These are phyloP conservation scores for Groenewaldozyma salmanticensis DNA, from an alignment of 805 yeast species.

Conservation along the genomic window DNA sequence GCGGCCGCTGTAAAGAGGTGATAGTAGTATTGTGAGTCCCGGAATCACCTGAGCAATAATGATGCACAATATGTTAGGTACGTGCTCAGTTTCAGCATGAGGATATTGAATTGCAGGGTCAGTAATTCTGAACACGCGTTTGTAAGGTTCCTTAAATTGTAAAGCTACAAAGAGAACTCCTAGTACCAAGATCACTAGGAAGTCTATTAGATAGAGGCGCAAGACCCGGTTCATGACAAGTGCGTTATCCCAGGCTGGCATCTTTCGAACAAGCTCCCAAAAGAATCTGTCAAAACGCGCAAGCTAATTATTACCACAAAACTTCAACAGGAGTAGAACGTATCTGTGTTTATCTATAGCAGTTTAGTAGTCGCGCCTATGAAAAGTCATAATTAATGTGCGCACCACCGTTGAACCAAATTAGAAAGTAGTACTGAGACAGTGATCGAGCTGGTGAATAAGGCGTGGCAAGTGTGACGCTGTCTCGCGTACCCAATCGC, in stretches of 20 bases:
- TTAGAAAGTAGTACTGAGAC: too few relatives aligned
- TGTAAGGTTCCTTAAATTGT: slow-evolving; percentile 44
- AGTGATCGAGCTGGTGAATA: too few relatives aligned
- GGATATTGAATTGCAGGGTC: slow-evolving; percentile 80
- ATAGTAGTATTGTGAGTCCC: slow-evolving; percentile 15
- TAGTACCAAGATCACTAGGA: slow-evolving; percentile 8
- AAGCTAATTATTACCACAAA: too few relatives aligned
- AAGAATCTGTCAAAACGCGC: too few relatives aligned
- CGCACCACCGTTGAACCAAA: too few relatives aligned
- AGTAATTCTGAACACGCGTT: slow-evolving; percentile 66
- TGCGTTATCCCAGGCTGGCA: neutral
- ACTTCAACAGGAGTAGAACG: too few relatives aligned
- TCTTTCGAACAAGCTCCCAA: too few relatives aligned
- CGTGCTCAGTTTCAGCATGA: slow-evolving; percentile 63
- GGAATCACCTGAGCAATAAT: slow-evolving; percentile 19
- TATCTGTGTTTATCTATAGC: too few relatives aligned
- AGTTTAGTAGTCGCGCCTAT: too few relatives aligned
- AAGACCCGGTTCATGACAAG: slow-evolving; percentile 3
- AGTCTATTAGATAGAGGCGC: slow-evolving; percentile 11
- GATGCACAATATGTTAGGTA: slow-evolving; percentile 45
- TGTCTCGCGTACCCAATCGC: too few relatives aligned
- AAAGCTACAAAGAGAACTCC: slow-evolving; percentile 5
- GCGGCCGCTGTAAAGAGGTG: slow-evolving; percentile 22
- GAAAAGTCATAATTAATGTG: too few relatives aligned
- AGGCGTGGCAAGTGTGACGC: too few relatives aligned